phyloP scores from a whole-genome alignment of 352 stramenopile genomes.

The Phytophthora boehmeriae region DNA sequence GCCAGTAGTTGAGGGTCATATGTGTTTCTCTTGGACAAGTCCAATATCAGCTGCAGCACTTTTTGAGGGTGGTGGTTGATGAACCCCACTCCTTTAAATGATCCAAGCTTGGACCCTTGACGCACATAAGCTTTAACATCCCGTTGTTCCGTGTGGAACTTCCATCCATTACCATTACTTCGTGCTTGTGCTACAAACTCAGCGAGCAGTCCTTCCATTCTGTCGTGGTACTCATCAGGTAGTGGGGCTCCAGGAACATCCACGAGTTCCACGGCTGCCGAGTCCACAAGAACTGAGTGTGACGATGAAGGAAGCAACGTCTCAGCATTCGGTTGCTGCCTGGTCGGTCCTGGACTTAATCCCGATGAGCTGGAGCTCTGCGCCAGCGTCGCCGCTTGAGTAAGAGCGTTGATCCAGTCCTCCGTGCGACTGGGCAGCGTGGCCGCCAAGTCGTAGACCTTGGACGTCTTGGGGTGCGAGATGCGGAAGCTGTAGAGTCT shows the following conservation, averaged over 20 bases:
- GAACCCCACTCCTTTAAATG: conserved; percentile 64
- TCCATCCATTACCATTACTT: conserved; percentile 62
- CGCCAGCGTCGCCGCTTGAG: conserved; percentile 41
- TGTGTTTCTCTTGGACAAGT: conserved; percentile 45
- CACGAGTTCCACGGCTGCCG: conserved; percentile 38
- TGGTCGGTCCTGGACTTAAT: conserved; percentile 7
- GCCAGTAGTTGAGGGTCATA: conserved; percentile 68
- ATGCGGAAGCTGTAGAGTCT: conserved; percentile 82
- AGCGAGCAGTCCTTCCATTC: conserved; percentile 58
- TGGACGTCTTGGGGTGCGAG: conserved; percentile 70
- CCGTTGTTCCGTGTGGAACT: conserved; percentile 60
- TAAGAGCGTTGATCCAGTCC: conserved; percentile 63
- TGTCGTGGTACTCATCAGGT: conserved; percentile 40
- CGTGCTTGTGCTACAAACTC: conserved; percentile 63
- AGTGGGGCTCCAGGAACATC: conserved; percentile 37
- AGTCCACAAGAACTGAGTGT: conserved; percentile 32
- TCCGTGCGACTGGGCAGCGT: conserved; percentile 57
- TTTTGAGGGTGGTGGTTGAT: conserved; percentile 57
- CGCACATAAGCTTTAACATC: conserved; percentile 65
- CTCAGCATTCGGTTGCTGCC: conserved; percentile 24
- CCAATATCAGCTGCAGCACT: conserved; percentile 65
- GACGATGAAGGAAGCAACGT: conserved; percentile 34
- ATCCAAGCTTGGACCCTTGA: conserved; percentile 42
- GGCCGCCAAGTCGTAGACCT: conserved; percentile 68
- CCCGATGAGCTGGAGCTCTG: conserved; percentile 19